phyloP scores from a whole-genome alignment of 2,329 filamentous ascomycete species.

The Venturia aucupariae region DNA sequence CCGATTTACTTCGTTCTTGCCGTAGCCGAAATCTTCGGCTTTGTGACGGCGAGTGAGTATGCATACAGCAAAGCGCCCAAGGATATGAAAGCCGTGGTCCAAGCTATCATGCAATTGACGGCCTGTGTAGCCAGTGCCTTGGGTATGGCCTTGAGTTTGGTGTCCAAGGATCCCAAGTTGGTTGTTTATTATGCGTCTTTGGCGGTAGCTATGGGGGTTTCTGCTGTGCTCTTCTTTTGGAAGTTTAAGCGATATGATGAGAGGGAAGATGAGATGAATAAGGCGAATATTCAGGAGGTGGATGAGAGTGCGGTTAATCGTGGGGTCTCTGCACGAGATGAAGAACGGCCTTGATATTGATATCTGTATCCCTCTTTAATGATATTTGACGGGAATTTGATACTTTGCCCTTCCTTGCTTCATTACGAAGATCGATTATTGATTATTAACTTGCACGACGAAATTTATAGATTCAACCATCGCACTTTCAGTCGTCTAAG shows the following conservation, averaged over 20 bases:
- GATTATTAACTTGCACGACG: too few relatives aligned
- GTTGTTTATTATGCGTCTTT: conserved; percentile 23
- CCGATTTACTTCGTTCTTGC: conserved; percentile 33
- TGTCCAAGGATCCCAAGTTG: conserved; percentile 25
- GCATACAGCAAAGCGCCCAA: conserved; percentile 35
- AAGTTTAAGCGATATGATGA: conserved; percentile 22
- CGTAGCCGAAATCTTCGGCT: conserved; percentile 34
- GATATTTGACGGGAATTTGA: too few relatives aligned
- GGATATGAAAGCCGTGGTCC: conserved; percentile 32
- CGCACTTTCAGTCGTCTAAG: too few relatives aligned
- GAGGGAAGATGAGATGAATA: conserved; percentile 14
- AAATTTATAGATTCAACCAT: too few relatives aligned
- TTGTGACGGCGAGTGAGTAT: conserved; percentile 35
- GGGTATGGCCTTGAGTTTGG: conserved; percentile 25
- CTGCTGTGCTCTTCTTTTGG: conserved; percentile 20
- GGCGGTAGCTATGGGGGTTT: conserved; percentile 19
- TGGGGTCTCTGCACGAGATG: neutral
- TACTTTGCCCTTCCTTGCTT: too few relatives aligned
- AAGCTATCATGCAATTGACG: conserved; percentile 27
- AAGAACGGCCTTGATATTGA: neutral
- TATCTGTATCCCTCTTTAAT: too few relatives aligned
- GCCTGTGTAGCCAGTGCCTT: conserved; percentile 25
- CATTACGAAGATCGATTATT: too few relatives aligned
- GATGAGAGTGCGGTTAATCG: neutral
- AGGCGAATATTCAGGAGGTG: conserved; percentile 26